Base-by-base conservation (phyloP, 108 stramenopile genomes). In the Bacterosira constricta region DNA sequence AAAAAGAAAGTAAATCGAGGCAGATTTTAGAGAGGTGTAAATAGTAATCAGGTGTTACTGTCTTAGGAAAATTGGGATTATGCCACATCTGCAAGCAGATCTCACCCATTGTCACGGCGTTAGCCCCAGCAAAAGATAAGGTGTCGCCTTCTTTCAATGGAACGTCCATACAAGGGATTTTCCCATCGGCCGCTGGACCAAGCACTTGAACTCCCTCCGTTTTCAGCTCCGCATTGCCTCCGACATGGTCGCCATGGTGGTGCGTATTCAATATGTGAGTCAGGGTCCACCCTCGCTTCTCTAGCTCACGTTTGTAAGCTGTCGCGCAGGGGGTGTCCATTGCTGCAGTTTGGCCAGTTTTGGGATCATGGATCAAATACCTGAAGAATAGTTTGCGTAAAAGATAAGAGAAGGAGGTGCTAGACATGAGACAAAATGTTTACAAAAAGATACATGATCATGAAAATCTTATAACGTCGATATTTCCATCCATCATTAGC, bases 251-350 rank as follows among this genome's bases (percentile, higher is more conserved):
- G 9, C 37, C 13, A 71, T 95, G 94, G 51, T 76, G 63, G 25
- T 84, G 81, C 1, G 93, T 94, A 54, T 89, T 89, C 25, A 91
- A 58, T 65, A 94, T 94, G 57, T 91, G 94, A 13, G 91, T 90
- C 27, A 95, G 53, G 41, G 77, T 88, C 88, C 88, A 89, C 7
- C 85, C 87, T 42, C 85, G 67, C 32, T 74, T 78, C 2, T 83
- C 62, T 37, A 95, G 68, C 60, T 85, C 89, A 11, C 52, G 31
- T 42, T 83, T 64, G 36, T 89, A 86, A 7, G 89, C 53, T 9
- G 46, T 56, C 15, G 81, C 89, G 25, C 85, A 84, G 5, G 91
- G 94, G 7, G 91, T 93, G 64, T 95, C 94, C 25, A 95, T 59
- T 4, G 90, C 94, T 15, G 89, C 88, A 3, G 90, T 91, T 54